Evolutionary conservation across 345 rosid genomes (phyloP).

Genomic region (Moricandia arvensis): DNA sequence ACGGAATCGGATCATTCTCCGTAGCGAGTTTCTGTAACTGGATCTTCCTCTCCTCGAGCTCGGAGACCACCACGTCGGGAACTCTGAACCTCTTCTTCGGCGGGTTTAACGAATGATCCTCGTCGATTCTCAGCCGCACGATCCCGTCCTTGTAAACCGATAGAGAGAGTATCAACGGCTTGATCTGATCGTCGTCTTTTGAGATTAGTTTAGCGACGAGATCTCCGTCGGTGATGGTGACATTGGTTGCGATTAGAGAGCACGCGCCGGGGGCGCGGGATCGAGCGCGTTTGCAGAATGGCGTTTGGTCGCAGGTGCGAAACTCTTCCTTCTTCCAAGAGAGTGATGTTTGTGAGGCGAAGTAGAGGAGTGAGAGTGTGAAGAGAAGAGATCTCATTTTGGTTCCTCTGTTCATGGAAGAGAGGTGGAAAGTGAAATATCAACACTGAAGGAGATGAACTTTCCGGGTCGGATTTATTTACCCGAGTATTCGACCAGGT

Average conservation of each 20-base stretch:
- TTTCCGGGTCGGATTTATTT: slow-evolving; percentile 13
- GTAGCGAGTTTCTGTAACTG: slow-evolving; percentile 54
- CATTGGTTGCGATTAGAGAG: slow-evolving; percentile 49
- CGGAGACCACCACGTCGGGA: slow-evolving; percentile 68
- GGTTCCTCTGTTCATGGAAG: slow-evolving; percentile 25
- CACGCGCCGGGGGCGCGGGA: slow-evolving; percentile 65
- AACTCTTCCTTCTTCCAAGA: slow-evolving; percentile 98
- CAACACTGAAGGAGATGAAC: slow-evolving; percentile 2
- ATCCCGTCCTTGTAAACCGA: slow-evolving; percentile 67
- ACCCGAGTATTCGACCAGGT: background rate
- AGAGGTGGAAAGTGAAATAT: slow-evolving; percentile 1
- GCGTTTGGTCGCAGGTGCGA: slow-evolving; percentile 86
- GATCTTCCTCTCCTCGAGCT: slow-evolving; percentile 66
- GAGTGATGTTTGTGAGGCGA: slow-evolving; percentile 41
- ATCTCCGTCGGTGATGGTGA: slow-evolving; percentile 67
- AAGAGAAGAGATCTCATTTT: slow-evolving; percentile 42
- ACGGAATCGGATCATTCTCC: slow-evolving; percentile 46
- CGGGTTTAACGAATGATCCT: slow-evolving; percentile 59
- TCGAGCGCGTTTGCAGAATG: slow-evolving; percentile 96
- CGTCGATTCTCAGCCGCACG: slow-evolving; percentile 76
- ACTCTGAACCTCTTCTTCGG: slow-evolving; percentile 80
- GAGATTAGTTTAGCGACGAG: slow-evolving; percentile 68
- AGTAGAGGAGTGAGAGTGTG: slow-evolving; percentile 42
- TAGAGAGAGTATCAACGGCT: slow-evolving; percentile 66
- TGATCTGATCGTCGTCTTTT: slow-evolving; percentile 44